Evolutionary conservation across 805 yeast species (phyloP), one percentile per base, ranked within the genome.

Genomic region (Candida jianshihensis): DNA sequence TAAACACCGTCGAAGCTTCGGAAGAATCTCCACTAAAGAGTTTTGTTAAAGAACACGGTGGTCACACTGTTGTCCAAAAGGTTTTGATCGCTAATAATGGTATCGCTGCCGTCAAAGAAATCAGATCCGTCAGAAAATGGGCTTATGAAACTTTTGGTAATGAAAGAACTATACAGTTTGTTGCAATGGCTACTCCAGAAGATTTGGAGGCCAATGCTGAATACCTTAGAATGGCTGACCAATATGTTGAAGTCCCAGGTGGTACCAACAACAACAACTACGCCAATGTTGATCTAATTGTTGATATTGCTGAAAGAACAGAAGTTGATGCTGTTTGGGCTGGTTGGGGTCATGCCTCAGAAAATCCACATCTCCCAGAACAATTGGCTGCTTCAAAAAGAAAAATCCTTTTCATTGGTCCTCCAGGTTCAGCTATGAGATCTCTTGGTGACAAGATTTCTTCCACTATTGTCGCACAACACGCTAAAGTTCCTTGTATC

Each of bases 291-390:
- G 98, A 92, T 49, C 71, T 92, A 43, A 92, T 92, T 60, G 97
- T 92, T 33, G 99, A 92, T 54, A 70, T 92, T 33, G 99, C 99
- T 26, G 98, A 92, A 67, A 82, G 97, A 68, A 82, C 95, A 30
- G 77, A 86, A 47, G 97, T 85, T 38, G 95, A 92, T 60, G 99
- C 98, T 19, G 99, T 92, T 40, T 92, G 99, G 99, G 99, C 99
- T 25, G 99, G 99, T 54, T 92, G 99, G 99, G 99, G 99, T 54
- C 98, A 94, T 60, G 99, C 99, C 20, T 86, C 96, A n/a, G 99
- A 92, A 68, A 90, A 94, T 66, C 99, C 99, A 19, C 61, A 68
- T 32, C 75, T 92, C 47, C 99, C 99, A 20, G 98, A 92, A 63
- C 78, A 74, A 62, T 72, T 92, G 59, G 97, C 97, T 13, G 81